These are phyloP conservation scores for Ilyonectria sp. DNA, from an alignment of 2,329 filamentous ascomycete species.

Conservation along the genomic window DNA sequence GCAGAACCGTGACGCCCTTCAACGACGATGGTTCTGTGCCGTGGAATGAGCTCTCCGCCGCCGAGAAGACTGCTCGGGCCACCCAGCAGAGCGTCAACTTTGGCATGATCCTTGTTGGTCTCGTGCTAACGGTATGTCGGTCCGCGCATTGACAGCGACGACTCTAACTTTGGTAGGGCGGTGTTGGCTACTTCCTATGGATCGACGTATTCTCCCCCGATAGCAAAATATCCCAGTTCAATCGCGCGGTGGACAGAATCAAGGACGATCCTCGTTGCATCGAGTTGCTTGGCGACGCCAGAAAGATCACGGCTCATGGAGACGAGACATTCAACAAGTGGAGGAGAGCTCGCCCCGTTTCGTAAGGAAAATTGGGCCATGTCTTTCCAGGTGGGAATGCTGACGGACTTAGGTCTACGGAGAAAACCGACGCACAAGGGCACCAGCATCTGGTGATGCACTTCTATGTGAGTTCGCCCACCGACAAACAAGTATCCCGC, in stretches of 20 bases:
- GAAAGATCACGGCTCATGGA: conserved; percentile 85
- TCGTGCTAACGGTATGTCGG: conserved; percentile 78
- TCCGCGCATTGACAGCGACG: not conserved
- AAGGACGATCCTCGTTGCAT: conserved; percentile 80
- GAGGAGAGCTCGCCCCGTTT: conserved; percentile 76
- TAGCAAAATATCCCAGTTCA: conserved; percentile 90
- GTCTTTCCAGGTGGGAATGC: conserved; percentile 27
- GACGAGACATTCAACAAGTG: conserved; percentile 87
- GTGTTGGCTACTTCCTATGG: conserved; percentile 85
- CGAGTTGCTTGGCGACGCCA: conserved; percentile 80
- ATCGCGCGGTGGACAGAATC: conserved; percentile 85
- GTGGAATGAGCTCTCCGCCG: conserved; percentile 82
- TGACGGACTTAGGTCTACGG: conserved; percentile 69
- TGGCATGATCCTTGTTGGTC: conserved; percentile 80
- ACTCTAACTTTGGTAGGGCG: conserved; percentile 66
- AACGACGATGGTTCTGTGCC: conserved; percentile 88
- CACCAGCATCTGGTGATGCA: conserved; percentile 87
- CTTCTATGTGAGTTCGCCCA: conserved; percentile 76
- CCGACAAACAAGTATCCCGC: not conserved
- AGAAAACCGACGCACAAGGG: conserved; percentile 80
- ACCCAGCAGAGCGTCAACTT: conserved; percentile 95
- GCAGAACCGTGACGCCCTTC: conserved; percentile 83
- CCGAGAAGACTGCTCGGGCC: conserved; percentile 86
- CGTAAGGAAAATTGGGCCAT: conserved; percentile 57
- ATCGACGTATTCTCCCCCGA: conserved; percentile 87